Evolutionary conservation across 2,329 filamentous ascomycete genomes (phyloP).

Genomic region (Fusarium buharicum): DNA sequence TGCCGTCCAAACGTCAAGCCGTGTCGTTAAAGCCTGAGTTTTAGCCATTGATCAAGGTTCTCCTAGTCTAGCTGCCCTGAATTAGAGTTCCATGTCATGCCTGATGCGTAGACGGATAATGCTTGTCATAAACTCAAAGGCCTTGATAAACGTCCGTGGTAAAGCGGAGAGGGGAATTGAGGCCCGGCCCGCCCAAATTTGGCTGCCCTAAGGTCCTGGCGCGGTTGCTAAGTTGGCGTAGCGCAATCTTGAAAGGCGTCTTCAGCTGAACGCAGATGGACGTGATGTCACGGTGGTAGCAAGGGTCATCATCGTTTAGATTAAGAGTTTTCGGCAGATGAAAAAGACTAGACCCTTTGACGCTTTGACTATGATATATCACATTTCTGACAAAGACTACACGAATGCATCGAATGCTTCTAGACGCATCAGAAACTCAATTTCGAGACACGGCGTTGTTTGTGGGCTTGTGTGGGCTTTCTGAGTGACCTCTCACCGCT

Average conservation of each 20-base stretch:
- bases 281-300: slow-evolving; percentile 3
- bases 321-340: neutral
- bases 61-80: neutral
- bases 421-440: slow-evolving; percentile 7
- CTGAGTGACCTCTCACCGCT: slow-evolving; percentile 10
- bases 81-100: slow-evolving; percentile 2
- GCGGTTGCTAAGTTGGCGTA: slow-evolving; percentile 10
- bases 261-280: neutral
- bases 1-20: neutral
- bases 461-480: neutral
- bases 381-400: neutral
- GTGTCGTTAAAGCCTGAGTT: neutral
- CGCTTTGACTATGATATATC: neutral
- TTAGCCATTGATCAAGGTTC: slow-evolving; percentile 8
- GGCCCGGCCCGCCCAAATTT: slow-evolving; percentile 13
- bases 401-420: neutral
- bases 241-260: neutral
- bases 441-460: neutral
- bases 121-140: slow-evolving; percentile 14
- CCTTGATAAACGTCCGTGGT: slow-evolving; percentile 6
- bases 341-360: neutral
- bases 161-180: neutral
- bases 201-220: neutral
- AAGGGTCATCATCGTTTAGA: neutral
- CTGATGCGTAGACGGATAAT: slow-evolving; percentile 5